Percentiles rank a stretch among this genome's conserved stretches.
Conservation (phyloP, 2,329 filamentous ascomycete genomes). For the Monilinia aucupariae region DNA sequence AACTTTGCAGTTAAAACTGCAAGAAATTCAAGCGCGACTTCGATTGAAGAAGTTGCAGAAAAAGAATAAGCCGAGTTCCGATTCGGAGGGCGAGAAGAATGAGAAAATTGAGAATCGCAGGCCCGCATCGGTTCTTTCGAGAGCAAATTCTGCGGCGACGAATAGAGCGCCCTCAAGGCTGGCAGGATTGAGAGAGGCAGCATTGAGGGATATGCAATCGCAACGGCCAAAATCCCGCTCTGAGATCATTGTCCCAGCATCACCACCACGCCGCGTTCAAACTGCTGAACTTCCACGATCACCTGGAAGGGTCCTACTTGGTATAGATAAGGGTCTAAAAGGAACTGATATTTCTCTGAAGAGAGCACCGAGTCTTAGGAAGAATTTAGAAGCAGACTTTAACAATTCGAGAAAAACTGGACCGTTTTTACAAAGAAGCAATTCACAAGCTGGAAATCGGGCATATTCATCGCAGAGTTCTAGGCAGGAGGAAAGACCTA, state of each 20-base stretch:
- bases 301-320: constrained; percentile 72
- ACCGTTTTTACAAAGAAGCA: constrained; percentile 43
- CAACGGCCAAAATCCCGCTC: constrained; percentile 35
- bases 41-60: constrained; percentile 83
- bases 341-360: constrained; percentile 81
- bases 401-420: constrained; percentile 33
- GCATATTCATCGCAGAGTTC: constrained; percentile 22
- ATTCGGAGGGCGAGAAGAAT: constrained; percentile 26
- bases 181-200: constrained; percentile 21
- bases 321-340: constrained; percentile 82
- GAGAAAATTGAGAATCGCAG: constrained; percentile 13
- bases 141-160: constrained; percentile 29
- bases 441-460: constrained; percentile 30
- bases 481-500: constrained; percentile 40
- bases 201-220: constrained; percentile 17
- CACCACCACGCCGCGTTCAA: constrained; percentile 59
- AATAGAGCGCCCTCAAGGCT: constrained; percentile 29
- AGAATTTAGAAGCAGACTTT: constrained; percentile 31
- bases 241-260: constrained; percentile 67
- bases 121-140: constrained; percentile 19
- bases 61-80: constrained; percentile 40
- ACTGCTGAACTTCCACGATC: constrained; percentile 56
- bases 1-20: constrained; percentile 76
- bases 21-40: constrained; percentile 81
- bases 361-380: constrained; percentile 53